Percentiles rank a stretch among this genome's conserved stretches.
Conservation (phyloP, 768 basidiomycete genomes). For the Infundibulicybe gibba region DNA sequence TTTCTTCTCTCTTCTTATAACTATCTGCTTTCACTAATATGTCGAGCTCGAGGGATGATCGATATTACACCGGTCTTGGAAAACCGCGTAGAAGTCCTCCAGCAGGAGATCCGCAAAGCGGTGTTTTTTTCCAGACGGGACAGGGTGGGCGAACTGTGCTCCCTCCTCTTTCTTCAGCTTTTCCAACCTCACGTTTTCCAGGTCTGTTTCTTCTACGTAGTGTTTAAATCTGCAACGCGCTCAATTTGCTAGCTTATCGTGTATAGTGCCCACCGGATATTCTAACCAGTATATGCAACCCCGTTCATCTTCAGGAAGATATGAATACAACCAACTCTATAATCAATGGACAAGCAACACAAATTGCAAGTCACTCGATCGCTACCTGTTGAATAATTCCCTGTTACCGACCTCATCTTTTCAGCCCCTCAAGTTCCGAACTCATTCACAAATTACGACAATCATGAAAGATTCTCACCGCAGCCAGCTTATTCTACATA, state of each 20-base stretch:
- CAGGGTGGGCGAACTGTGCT: slow-evolving; percentile 89
- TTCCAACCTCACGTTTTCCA: slow-evolving; percentile 89
- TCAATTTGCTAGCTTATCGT: slow-evolving; percentile 52
- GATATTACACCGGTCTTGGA: slow-evolving; percentile 61
- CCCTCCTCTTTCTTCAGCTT: slow-evolving; percentile 80
- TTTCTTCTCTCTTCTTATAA: slow-evolving; percentile 50
- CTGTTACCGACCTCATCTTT: slow-evolving; percentile 29
- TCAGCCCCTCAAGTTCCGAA: slow-evolving; percentile 45
- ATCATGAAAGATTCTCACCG: slow-evolving; percentile 52
- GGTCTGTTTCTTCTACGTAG: slow-evolving; percentile 66
- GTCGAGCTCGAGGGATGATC: slow-evolving; percentile 72
- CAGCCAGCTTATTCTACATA: slow-evolving; percentile 45
- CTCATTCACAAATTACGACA: slow-evolving; percentile 49
- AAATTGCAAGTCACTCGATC: slow-evolving; percentile 28
- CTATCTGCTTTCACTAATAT: slow-evolving; percentile 62
- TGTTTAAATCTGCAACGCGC: slow-evolving; percentile 46
- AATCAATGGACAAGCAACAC: slow-evolving; percentile 36
- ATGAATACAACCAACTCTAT: slow-evolving; percentile 52
- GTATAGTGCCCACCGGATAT: slow-evolving; percentile 58
- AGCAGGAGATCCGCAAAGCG: slow-evolving; percentile 52
- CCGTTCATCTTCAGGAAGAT: slow-evolving; percentile 58
- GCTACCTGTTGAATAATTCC: slow-evolving; percentile 15
- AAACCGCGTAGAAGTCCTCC: slow-evolving; percentile 70
- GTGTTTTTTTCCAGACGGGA: slow-evolving; percentile 70
- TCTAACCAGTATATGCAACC: slow-evolving; percentile 60